Evolutionary conservation across 345 rosid species (phyloP).

Genomic region (Eucalyptus sideroxylon): DNA sequence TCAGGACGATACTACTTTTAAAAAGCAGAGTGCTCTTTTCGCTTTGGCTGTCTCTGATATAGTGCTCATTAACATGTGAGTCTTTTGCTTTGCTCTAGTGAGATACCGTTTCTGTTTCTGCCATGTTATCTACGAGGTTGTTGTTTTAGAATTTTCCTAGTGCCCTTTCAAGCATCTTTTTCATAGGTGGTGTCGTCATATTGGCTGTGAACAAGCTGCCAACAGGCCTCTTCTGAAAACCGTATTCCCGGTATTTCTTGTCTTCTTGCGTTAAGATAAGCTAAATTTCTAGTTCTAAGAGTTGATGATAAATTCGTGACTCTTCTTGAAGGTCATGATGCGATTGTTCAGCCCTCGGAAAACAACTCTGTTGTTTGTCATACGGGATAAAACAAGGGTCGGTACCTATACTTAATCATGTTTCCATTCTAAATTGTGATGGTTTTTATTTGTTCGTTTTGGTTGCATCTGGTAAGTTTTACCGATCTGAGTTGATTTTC

Average conservation of each 20-base stretch:
- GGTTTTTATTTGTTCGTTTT: neutral
- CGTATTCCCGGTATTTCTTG: conserved; percentile 64
- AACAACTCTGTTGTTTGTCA: conserved; percentile 87
- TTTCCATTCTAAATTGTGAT: neutral
- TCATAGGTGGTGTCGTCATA: conserved; percentile 17
- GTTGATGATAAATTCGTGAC: neutral
- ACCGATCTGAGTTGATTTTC: neutral
- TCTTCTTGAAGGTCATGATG: conserved; percentile 82
- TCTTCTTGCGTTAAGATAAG: neutral
- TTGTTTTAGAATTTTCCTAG: neutral
- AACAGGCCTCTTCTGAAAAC: conserved; percentile 93
- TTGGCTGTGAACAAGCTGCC: conserved; percentile 99
- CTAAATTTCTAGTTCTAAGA: neutral
- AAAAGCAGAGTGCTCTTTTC: conserved; percentile 97
- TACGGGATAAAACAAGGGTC: conserved; percentile 82
- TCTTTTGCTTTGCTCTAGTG: neutral
- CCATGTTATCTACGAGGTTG: neutral
- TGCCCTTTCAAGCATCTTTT: neutral
- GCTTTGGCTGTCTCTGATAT: conserved; percentile 97
- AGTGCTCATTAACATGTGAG: conserved; percentile 94
- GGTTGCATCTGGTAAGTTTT: neutral
- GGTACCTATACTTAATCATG: neutral
- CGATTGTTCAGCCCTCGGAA: conserved; percentile 90
- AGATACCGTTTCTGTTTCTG: neutral
- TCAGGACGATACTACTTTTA: conserved; percentile 81